Base-by-base conservation (phyloP, 306 rosid genomes). In the Parietaria judaica region DNA sequence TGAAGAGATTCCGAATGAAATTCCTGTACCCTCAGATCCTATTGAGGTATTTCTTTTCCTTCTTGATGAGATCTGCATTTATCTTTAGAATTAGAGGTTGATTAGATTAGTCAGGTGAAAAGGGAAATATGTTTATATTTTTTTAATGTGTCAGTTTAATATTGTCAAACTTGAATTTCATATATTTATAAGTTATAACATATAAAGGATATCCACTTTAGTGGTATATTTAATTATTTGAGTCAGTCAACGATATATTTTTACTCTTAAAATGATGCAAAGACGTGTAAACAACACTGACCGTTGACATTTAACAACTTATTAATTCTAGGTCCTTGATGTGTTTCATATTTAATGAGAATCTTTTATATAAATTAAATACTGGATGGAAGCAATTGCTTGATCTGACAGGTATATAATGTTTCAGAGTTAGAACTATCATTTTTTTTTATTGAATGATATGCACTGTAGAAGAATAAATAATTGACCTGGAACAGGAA, bases 1-100 rank as follows among this genome's bases (percentile, higher is more conserved):
- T 67, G 76, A 66, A 61, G 84, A 74, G 15, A 43, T 64, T 69
- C 63, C 80, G 58, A 60, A 70, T 49, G 79, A 70, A 66, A 63
- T 56, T 83, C 81, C 78, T 38, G 77, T 77, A 38, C 78, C 80
- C 49, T 54, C 81, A 70, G 89, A 86, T 73, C 86, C 96, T 45
- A 43, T 76, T 60, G 88, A 84, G 97, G 99, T 94, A 84, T 47
- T 64, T 67, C 37, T 35, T 12, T 72, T 38, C 48, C 58, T 13
- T 46, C 50, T 46, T 7, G 31, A 49, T 44, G 23, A 15, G 39
- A 9, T 45, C 39, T n/a, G 53, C 13, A 11, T 37, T 6, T 6
- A n/a, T 61, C 8, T 14, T 52, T 56, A 34, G 31, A 50, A 36
- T 51, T 37, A 35, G 23, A 52, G 14, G n/a, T 36, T 51, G 54